These are phyloP conservation scores for Cyberlindnera petersonii DNA, from an alignment of 805 yeast genomes.

Conservation along the genomic window DNA sequence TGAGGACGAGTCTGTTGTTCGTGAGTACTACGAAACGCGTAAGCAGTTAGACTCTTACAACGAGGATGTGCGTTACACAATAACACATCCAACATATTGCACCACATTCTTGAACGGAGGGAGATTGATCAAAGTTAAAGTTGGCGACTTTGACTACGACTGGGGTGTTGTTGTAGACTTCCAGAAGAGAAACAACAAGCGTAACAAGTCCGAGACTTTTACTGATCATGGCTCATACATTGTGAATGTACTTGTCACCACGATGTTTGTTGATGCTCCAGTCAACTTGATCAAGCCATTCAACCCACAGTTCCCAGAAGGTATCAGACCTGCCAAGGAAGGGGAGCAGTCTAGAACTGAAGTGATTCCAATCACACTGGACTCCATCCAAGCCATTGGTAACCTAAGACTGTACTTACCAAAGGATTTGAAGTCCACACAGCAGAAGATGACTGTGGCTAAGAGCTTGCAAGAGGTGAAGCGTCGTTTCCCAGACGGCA, in stretches of 20 bases:
- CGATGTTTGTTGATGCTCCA: conserved; percentile 83
- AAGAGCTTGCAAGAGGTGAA: conserved; percentile 78
- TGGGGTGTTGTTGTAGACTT: conserved; percentile 90
- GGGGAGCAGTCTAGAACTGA: conserved; percentile 73
- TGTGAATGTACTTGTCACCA: conserved; percentile 76
- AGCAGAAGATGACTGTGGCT: conserved; percentile 56
- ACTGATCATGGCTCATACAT: conserved; percentile 88
- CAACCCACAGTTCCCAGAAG: conserved; percentile 78
- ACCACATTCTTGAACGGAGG: conserved; percentile 87
- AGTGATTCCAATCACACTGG: conserved; percentile 79
- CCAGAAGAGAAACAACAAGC: conserved; percentile 62
- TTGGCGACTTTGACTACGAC: conserved; percentile 71
- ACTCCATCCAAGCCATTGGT: conserved; percentile 70
- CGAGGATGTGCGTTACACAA: conserved; percentile 71
- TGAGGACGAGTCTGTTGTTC: conserved; percentile 70
- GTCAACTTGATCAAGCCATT: conserved; percentile 71
- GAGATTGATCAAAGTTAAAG: conserved; percentile 66
- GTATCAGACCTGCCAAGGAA: conserved; percentile 76
- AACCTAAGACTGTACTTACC: conserved; percentile 81
- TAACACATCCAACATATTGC: conserved; percentile 87
- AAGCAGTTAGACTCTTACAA: conserved; percentile 68
- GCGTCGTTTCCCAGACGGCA: conserved; percentile 82
- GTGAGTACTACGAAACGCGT: conserved; percentile 78
- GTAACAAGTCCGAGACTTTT: conserved; percentile 52
- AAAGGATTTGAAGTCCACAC: conserved; percentile 57